These are phyloP conservation scores for Kwoniella bestiolae DNA, from an alignment of 768 basidiomycete genomes.

Conservation along the genomic window DNA sequence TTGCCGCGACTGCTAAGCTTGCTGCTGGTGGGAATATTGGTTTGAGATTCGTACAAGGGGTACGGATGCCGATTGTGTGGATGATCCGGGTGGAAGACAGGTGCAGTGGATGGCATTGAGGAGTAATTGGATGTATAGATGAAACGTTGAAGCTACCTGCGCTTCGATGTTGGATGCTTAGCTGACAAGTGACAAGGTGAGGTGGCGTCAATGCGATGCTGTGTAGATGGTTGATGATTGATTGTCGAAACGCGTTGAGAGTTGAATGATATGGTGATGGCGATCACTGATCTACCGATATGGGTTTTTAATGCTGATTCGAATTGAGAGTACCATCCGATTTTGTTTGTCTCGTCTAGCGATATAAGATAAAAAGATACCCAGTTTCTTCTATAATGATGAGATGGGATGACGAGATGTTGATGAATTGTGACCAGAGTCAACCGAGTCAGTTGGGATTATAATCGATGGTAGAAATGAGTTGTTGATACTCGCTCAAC, in stretches of 20 bases:
- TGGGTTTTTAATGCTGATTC: background rate
- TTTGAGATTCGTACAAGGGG: slow-evolving; percentile 14
- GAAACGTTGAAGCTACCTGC: background rate
- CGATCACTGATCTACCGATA: background rate
- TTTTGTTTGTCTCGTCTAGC: background rate
- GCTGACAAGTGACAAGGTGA: background rate
- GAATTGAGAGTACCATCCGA: background rate
- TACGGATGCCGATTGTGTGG: slow-evolving; percentile 38
- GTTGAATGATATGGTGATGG: background rate
- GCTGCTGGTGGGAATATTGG: background rate
- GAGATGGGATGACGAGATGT: background rate
- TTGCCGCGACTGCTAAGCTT: background rate
- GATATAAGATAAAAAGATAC: background rate
- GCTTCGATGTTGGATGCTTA: background rate
- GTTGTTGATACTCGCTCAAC: background rate
- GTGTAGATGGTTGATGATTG: background rate
- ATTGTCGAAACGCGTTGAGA: background rate
- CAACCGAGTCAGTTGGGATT: background rate
- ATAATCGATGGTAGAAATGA: background rate
- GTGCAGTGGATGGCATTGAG: slow-evolving; percentile 14
- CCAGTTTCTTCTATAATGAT: too few relatives aligned
- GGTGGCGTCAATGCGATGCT: background rate
- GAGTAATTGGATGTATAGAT: background rate
- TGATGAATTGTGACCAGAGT: background rate
- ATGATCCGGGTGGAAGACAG: slow-evolving; percentile 45